These are phyloP conservation scores for Murraya koenigii DNA, from an alignment of 345 rosid species.

Conservation along the genomic window DNA sequence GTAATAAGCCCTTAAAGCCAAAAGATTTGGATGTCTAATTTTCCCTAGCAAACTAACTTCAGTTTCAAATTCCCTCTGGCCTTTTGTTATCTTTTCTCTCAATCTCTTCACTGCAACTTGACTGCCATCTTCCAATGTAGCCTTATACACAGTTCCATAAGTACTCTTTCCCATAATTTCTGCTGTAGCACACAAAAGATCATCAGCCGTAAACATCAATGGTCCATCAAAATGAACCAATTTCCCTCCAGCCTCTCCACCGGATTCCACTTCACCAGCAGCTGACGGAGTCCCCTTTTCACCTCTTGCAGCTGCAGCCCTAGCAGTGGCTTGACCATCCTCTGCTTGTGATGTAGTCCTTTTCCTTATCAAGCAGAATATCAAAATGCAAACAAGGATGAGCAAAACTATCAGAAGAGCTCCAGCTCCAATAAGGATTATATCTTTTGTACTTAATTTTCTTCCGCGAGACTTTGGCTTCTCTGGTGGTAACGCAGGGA, in stretches of 20 bases:
- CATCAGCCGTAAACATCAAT: slow-evolving; percentile 86
- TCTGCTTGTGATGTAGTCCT: slow-evolving; percentile 39
- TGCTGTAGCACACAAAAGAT: slow-evolving; percentile 94
- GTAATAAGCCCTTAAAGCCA: slow-evolving; percentile 86
- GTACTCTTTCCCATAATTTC: slow-evolving; percentile 97
- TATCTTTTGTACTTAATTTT: slow-evolving; percentile 65
- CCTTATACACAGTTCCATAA: slow-evolving; percentile 91
- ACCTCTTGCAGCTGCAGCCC: slow-evolving; percentile 29
- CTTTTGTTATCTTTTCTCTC: slow-evolving; percentile 83
- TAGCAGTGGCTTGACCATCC: slow-evolving; percentile 30
- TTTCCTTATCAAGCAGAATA: slow-evolving; percentile 69
- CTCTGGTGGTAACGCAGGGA: slow-evolving; percentile 40
- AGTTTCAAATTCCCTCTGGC: slow-evolving; percentile 72
- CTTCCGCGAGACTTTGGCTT: slow-evolving; percentile 27
- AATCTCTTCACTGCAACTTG: slow-evolving; percentile 90
- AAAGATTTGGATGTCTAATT: slow-evolving; percentile 78
- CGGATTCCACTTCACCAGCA: slow-evolving; percentile 52
- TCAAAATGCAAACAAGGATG: slow-evolving; percentile 52
- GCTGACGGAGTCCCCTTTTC: slow-evolving; percentile 46
- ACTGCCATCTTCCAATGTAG: slow-evolving; percentile 90
- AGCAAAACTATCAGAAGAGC: slow-evolving; percentile 54
- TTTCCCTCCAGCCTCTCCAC: slow-evolving; percentile 84
- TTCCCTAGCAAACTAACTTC: slow-evolving; percentile 71
- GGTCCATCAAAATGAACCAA: slow-evolving; percentile 94
- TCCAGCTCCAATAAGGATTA: slow-evolving; percentile 75